Conservation (phyloP, 768 basidiomycete species). For the Rubroboletus pulcherrimus region DNA sequence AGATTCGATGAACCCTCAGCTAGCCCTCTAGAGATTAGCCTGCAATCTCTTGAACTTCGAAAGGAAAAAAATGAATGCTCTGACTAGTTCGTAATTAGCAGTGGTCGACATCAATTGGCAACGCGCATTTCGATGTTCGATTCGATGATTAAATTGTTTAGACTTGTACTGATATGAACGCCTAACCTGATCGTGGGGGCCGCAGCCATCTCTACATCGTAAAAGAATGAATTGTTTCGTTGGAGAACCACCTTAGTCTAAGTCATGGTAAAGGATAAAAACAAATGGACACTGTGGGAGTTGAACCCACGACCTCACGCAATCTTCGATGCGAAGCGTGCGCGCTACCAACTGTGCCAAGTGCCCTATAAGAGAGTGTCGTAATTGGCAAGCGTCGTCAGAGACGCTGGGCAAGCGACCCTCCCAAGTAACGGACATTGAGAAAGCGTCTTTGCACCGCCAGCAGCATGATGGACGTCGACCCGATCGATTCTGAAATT, state of each 20-base stretch:
- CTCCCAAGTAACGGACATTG: not conserved
- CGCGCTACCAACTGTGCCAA: conserved; percentile 35
- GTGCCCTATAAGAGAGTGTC: conserved; percentile 6
- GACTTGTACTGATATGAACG: not conserved
- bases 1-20: too few species aligned
- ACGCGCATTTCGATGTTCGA: not conserved
- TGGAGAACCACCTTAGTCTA: too few species aligned
- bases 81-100: not conserved
- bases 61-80: not conserved
- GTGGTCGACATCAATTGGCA: not conserved
- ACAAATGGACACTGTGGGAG: conserved; percentile 32
- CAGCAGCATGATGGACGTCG: conserved; percentile 28
- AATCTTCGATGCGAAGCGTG: conserved; percentile 28
- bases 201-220: not conserved
- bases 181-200: not conserved
- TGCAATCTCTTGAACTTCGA: too few species aligned
- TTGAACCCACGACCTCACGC: conserved; percentile 34
- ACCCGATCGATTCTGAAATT: conserved; percentile 27
- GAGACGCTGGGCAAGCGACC: not conserved
- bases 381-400: too few species aligned
- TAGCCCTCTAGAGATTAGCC: not conserved
- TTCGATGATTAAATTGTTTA: not conserved
- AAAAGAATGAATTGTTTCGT: not conserved
- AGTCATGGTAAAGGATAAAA: not conserved
- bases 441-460: not conserved